Evolutionary conservation across 2,329 filamentous ascomycete genomes (phyloP), one percentile per base, ranked within the genome.

Genomic region (Exophiala sp.): DNA sequence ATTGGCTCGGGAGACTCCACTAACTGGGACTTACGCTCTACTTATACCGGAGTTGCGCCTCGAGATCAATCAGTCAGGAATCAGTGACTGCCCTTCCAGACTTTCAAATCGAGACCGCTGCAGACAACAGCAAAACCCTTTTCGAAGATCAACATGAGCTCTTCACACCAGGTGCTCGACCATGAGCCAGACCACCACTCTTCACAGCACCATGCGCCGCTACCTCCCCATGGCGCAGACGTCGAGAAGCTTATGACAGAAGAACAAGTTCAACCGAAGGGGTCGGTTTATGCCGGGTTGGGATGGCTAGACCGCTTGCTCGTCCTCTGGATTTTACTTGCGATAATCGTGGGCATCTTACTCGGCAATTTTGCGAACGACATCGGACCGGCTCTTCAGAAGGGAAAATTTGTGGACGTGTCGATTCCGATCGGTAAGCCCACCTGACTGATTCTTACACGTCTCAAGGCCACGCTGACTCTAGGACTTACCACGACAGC

Each of bases 261-360:
- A 46, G 42, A 29, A 33, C 41, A 29, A n/a, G 42, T 32, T 8
- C 12, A 47, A 20, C 14, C 33, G 6, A 55, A 55, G 47, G 47
- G 35, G 42, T 70, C 68, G 1, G 55, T 64, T 2, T 71, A 70
- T 52, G 80, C 79, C 40, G 71, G 77, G 1, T 76, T 87, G 0
- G 78, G 79, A 4, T 74, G 78, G 60, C 74, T 87, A 0, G 84
- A 87, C 63, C 78, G 83, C 1, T 82, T 82, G 60, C 78, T 88
- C 1, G 84, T 82, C 3, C 34, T 87, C 29, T 88, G 88, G 88
- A 91, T 92, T 55, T 74, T 92, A 21, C 78, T 92, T 0, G 86
- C 87, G 43, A 92, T 94, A 84, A 76, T 80, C 1, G 70, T 89
- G 6, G 88, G 88, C 3, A 85, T 92, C 41, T 72, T 91, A 1